Conservation (phyloP, 345 rosid species). For the Salix arbutifolia region DNA sequence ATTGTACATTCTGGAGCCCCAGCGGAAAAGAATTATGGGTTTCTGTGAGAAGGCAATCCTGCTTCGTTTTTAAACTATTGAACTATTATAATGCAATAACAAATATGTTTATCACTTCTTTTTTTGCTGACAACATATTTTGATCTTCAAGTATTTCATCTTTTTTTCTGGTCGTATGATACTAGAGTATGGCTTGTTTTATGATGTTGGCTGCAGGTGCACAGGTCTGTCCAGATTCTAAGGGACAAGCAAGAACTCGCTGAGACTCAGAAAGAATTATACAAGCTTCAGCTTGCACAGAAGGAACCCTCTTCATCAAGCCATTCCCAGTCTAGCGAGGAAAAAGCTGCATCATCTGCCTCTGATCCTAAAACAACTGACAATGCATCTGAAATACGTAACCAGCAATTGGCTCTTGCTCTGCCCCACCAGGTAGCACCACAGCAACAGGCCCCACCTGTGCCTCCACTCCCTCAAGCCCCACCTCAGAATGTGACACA, state of each 20-base stretch:
- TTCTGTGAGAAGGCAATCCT: background rate
- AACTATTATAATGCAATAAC: background rate
- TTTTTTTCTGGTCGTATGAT: background rate
- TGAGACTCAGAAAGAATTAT: slow-evolving; percentile 86
- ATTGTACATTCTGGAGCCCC: background rate
- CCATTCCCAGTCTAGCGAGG: slow-evolving; percentile 71
- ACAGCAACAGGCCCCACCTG: slow-evolving; percentile 50
- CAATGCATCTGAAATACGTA: slow-evolving; percentile 49
- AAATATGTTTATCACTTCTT: background rate
- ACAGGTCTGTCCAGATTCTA: slow-evolving; percentile 92
- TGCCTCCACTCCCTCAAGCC: slow-evolving; percentile 43
- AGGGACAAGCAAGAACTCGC: slow-evolving; percentile 98
- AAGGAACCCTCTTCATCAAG: slow-evolving; percentile 70
- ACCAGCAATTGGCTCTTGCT: slow-evolving; percentile 88
- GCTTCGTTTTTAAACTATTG: background rate
- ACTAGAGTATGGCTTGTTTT: slow-evolving; percentile 3
- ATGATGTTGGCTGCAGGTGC: slow-evolving; percentile 56
- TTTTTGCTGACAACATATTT: background rate
- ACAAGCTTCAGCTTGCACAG: slow-evolving; percentile 83
- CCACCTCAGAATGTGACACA: slow-evolving; percentile 49
- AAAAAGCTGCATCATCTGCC: slow-evolving; percentile 54
- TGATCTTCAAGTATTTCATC: background rate
- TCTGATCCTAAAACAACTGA: slow-evolving; percentile 59
- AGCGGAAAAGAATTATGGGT: background rate
- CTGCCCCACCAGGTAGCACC: slow-evolving; percentile 77